phyloP scores from a whole-genome alignment of 2,329 filamentous ascomycete species.

The Stemphylium beticola region DNA sequence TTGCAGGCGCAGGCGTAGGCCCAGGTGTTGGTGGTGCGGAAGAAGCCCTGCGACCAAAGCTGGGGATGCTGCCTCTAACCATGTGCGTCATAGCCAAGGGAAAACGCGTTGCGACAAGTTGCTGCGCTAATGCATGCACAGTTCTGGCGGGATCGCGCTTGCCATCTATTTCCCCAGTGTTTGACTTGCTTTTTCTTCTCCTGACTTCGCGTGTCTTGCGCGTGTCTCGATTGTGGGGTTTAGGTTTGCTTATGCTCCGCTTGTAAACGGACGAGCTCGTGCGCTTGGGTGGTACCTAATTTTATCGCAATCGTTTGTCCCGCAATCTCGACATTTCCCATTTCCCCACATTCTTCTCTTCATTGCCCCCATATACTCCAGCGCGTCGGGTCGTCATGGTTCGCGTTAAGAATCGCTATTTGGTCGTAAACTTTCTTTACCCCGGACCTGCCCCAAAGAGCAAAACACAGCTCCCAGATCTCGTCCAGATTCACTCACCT shows the following conservation, averaged over 20 bases:
- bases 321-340: neutral
- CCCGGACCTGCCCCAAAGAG: constrained; percentile 60
- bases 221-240: neutral
- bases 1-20: neutral
- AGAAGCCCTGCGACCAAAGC: constrained; percentile 25
- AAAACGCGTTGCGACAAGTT: neutral
- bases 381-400: constrained; percentile 70
- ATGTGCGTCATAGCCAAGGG: constrained; percentile 35
- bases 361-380: neutral
- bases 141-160: constrained; percentile 2
- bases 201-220: constrained; percentile 4
- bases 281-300: too few relatives aligned
- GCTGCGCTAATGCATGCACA: constrained; percentile 16
- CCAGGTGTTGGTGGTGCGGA: constrained; percentile 9
- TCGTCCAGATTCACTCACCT: constrained; percentile 79
- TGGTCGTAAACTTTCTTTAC: constrained; percentile 93
- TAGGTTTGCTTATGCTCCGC: neutral
- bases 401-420: constrained; percentile 92
- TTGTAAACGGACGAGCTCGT: neutral
- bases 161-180: neutral
- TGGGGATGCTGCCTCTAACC: constrained; percentile 30
- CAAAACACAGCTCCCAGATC: constrained; percentile 57
- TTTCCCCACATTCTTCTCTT: neutral
- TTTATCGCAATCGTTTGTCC: neutral
- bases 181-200: neutral